Evolutionary conservation across 192 early-diverging fungal species (phyloP).

Genomic region (Umbelopsis ramanniana): DNA sequence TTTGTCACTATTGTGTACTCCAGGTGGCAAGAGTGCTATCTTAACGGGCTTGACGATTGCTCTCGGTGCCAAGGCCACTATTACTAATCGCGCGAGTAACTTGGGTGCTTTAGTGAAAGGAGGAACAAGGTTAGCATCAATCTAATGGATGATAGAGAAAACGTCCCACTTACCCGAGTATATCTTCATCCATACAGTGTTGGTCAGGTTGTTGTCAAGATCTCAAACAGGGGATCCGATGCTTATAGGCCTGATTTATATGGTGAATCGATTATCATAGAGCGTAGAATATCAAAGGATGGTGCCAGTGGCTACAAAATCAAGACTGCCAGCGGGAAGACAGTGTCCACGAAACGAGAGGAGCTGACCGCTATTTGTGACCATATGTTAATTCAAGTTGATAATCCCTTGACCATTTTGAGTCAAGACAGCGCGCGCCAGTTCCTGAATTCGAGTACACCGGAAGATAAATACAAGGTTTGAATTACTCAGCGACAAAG

Average conservation of each 20-base stretch:
- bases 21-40: constrained; percentile 95
- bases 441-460: constrained; percentile 82
- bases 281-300: constrained; percentile 72
- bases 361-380: constrained; percentile 85
- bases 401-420: constrained; percentile 93
- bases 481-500: neutral
- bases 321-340: constrained; percentile 63
- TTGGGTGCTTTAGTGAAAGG: constrained; percentile 84
- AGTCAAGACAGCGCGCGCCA: constrained; percentile 92
- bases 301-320: constrained; percentile 80
- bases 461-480: constrained; percentile 88
- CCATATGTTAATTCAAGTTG: constrained; percentile 88
- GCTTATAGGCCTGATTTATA: constrained; percentile 83
- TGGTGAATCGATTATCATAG: constrained; percentile 81
- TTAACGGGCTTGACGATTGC: constrained; percentile 88
- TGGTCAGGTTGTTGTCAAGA: constrained; percentile 66
- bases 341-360: constrained; percentile 79
- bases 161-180: too few relatives aligned
- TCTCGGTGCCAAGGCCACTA: constrained; percentile 88
- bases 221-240: constrained; percentile 86
- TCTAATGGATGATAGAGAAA: too few relatives aligned
- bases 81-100: constrained; percentile 84
- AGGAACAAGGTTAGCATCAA: constrained; percentile 57
- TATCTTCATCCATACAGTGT: constrained; percentile 39
- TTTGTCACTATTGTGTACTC: neutral